Conservation (phyloP, 352 stramenopile genomes). For the Phytophthora tubulina region DNA sequence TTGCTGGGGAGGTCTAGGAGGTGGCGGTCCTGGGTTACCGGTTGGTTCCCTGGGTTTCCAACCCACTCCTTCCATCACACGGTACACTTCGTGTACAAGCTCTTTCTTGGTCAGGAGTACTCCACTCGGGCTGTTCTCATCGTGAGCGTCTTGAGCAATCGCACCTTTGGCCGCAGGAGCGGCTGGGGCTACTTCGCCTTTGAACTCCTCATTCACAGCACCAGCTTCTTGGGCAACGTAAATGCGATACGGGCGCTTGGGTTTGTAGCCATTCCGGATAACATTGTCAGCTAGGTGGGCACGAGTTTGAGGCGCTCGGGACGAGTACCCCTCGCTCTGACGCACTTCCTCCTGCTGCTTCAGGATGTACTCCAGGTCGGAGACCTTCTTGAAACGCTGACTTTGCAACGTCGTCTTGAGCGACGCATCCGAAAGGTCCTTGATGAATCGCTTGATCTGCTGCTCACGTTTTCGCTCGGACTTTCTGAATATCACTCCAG, state of each 20-base stretch:
- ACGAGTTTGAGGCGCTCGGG: neutral
- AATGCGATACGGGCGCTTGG: neutral
- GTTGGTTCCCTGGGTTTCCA: too few species aligned
- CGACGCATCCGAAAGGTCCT: neutral
- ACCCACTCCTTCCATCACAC: too few species aligned
- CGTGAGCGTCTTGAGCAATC: too few species aligned
- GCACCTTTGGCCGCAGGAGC: too few species aligned
- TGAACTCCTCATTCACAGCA: too few species aligned
- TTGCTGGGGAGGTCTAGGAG: too few species aligned
- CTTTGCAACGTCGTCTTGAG: neutral
- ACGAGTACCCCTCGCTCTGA: neutral
- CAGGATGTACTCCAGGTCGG: constrained; percentile 3
- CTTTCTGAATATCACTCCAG: neutral
- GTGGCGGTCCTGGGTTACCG: too few species aligned
- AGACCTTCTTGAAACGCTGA: neutral
- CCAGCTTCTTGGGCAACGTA: neutral
- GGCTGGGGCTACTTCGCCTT: neutral
- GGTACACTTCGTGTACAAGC: too few species aligned
- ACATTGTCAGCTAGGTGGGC: neutral
- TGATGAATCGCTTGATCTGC: neutral
- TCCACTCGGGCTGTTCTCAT: too few species aligned
- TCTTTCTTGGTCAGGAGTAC: too few species aligned
- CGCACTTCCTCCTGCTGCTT: neutral
- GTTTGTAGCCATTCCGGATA: neutral
- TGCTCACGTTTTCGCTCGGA: neutral